Evolutionary conservation across 2,329 filamentous ascomycete genomes (phyloP), one percentile per base, ranked within the genome.

Genomic region (Sclerotiophoma versabilis): DNA sequence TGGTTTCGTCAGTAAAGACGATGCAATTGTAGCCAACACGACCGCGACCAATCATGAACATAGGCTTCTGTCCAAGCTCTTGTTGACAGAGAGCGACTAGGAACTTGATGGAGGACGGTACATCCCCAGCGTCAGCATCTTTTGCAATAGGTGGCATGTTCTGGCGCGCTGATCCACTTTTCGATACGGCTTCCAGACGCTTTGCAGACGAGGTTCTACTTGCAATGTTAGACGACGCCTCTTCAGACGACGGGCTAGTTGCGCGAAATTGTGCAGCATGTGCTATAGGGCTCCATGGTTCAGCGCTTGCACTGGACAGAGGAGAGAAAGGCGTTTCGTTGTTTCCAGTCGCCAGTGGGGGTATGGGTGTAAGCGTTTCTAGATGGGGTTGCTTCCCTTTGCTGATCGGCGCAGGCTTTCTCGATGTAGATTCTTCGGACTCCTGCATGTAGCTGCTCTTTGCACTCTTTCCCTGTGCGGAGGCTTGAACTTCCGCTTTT

Each of bases 21-120:
- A 48, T 48, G 26, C 44, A 54, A 14, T 44, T 48, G 14, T 48
- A 54, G 9, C 37, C 44, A 27, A 48, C 38, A 3, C 44, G 50
- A 20, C 44, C 32, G n/a, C 44, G 44, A 14, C 32, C 38, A 11
- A 48, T 27, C 44, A 48, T 48, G 26, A 48, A 54, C 1, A 48
- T 11, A 1, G 50, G 38, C 17, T 48, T 54, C 4, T 17, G 20
- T 9, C 37, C 50, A 25, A 54, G 33, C 12, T 48, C 38, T 19
- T 38, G 27, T 26, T 54, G 45, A 32, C 44, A 48, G 7, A 44
- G 44, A 17, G 20, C 19, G 5, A 38, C 12, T 25, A 54, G 27
- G 10, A 48, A 26, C 38, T 54, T 54, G 5, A 38, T 48, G 12
- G 47, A 48, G 1, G 32, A 48, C 1, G 32, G 22, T 7, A 15